These are phyloP conservation scores for Tolypocladium album DNA, from an alignment of 2,329 filamentous ascomycete species.

Conservation along the genomic window DNA sequence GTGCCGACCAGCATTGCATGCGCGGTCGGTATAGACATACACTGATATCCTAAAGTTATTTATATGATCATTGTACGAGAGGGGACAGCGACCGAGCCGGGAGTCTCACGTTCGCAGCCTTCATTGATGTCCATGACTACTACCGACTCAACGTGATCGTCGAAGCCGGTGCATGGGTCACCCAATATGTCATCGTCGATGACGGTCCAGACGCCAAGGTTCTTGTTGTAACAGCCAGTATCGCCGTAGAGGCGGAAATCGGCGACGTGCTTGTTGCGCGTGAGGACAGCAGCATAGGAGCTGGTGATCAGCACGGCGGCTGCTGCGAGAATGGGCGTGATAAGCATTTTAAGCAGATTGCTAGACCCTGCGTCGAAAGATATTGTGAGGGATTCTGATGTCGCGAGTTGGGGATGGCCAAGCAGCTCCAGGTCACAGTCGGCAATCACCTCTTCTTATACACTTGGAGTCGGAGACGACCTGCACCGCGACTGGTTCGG, in stretches of 20 bases:
- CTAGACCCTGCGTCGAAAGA: background rate
- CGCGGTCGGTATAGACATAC: constrained; percentile 4
- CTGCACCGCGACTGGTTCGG: background rate
- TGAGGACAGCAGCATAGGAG: constrained; percentile 6
- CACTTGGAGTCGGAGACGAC: background rate
- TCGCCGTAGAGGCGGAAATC: constrained; percentile 13
- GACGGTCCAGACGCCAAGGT: constrained; percentile 15
- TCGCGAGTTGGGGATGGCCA: background rate
- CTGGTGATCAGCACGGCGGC: constrained; percentile 5
- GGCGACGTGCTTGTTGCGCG: constrained; percentile 11
- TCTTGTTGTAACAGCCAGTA: constrained; percentile 7
- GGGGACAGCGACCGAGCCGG: background rate
- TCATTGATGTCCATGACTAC: constrained; percentile 5
- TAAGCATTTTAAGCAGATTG: constrained; percentile 6
- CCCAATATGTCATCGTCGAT: constrained; percentile 11
- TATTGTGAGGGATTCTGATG: background rate
- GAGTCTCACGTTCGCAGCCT: constrained; percentile 9
- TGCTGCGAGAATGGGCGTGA: constrained; percentile 3
- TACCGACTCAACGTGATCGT: constrained; percentile 6
- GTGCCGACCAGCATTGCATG: constrained; percentile 2
- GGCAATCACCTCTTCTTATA: background rate
- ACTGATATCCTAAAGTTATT: constrained; percentile 3
- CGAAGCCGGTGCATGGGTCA: constrained; percentile 9
- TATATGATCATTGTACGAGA: background rate
- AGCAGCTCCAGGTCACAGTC: background rate